Conservation (phyloP, 495 filamentous ascomycete species). For the Amphirosellinia nigrospora region DNA sequence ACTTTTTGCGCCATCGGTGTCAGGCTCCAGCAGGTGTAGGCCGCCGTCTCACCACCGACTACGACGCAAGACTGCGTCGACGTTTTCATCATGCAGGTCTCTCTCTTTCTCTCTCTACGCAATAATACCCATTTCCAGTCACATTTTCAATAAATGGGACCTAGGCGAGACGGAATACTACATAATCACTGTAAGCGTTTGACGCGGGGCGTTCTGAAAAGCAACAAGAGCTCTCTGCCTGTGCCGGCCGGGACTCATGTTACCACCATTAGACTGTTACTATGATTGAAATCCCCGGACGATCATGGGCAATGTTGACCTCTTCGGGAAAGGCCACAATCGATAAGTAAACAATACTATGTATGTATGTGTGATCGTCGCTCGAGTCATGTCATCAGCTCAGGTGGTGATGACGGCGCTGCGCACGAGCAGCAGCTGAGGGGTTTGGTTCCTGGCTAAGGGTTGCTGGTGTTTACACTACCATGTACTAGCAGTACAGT, state of each 20-base stretch:
- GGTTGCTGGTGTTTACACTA: constrained; percentile 13
- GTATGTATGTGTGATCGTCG: too few species aligned
- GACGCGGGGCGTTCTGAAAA: background rate
- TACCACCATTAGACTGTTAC: too few species aligned
- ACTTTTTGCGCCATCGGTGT: background rate
- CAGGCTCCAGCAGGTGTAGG: background rate
- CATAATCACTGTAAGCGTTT: background rate
- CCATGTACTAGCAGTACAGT: background rate
- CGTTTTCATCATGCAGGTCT: background rate
- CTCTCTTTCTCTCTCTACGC: too few species aligned
- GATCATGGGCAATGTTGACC: background rate
- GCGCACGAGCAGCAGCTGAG: too few species aligned
- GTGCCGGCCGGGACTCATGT: too few species aligned
- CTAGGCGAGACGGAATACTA: constrained; percentile 16
- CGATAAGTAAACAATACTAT: too few species aligned
- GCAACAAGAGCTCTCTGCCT: background rate
- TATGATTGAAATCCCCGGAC: background rate
- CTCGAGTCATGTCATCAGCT: constrained; percentile 5
- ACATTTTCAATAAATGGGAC: background rate
- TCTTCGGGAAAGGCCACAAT: background rate
- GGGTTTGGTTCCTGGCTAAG: too few species aligned
- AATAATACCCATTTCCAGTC: background rate
- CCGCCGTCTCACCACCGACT: constrained; percentile 8
- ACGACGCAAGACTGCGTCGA: background rate
- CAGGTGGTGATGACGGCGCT: background rate